Evolutionary conservation across 2,329 filamentous ascomycete species (phyloP), one percentile per base, ranked within the genome.

Genomic region (Camptophora hylomeconis): DNA sequence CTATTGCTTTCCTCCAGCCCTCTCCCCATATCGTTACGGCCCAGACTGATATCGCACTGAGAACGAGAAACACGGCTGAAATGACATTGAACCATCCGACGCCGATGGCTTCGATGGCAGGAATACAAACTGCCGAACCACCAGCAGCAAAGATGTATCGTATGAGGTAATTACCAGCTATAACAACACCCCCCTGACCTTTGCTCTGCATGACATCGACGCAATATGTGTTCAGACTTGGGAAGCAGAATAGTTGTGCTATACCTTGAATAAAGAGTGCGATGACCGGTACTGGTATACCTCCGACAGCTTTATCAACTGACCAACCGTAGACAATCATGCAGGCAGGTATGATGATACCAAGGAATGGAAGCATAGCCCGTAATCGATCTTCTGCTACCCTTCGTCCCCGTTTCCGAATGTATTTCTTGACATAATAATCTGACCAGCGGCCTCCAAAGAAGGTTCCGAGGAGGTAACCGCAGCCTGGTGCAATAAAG

Each of bases 21-120:
- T 56, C 53, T 0, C 69, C 69, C 45, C 61, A 68, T 7, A 57
- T 31, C 3, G 66, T 61, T 1, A 61, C 65, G 2, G 61, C 49
- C 53, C 60, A 65, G 1, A 67, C 54, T 5, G 54, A 54, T 1
- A 46, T 42, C 0, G 69, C 58, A 10, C 58, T 53, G 3, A 53
- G 40, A 1, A 69, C 46, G 26, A 79, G 45, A 35, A 78, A 77
- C 1, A 53, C 31, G 0, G 72, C 67, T 26, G 64, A 71, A 33
- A 84, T 75, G 1, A 80, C 84, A 24, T 67, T 75, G 49, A 84
- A 86, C 78, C 80, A 86, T 0, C 81, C 82, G 1, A 87, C 74
- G 3, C 82, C 81, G 31, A 89, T 76, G 17, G 53, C 57, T 35
- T 83, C 60, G n/a, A 84, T 66, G 1, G 75, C 77, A 0, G 82